Evolutionary conservation across 495 filamentous ascomycete genomes (phyloP), one percentile per base, ranked within the genome.

Genomic region (Amorphotheca resinae): DNA sequence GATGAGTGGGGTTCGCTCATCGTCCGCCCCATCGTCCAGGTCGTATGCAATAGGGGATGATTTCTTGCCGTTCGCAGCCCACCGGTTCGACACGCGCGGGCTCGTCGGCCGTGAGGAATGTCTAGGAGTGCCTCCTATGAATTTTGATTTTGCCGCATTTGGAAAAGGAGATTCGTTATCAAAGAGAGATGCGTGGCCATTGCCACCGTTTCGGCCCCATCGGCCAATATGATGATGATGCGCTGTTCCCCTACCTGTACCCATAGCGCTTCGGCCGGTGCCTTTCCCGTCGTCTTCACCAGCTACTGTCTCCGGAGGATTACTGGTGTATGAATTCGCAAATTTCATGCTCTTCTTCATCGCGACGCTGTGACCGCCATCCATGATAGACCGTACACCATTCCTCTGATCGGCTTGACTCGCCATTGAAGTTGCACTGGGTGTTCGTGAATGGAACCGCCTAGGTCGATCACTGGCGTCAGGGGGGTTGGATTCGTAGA

Each of bases 291-390:
- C 77, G 15, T 69, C 68, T 4, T 87, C 81, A 18, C 66, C 68
- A n/a, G 56, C 59, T 9, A 76, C 68, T 25, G 70, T 72, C 39
- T 85, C 80, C 30, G 71, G 68, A 42, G 64, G 71, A 59, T 77
- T 82, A 28, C 79, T 77, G 44, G 83, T 84, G 60, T 84, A 93
- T n/a, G 49, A 55, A 28, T 55, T 51, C 23, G 84, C 82, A 53
- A 96, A 96, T 54, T 98, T 96, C 91, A 96, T 96, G 62, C 82
- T 93, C 60, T 84, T 84, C 66, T 95, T 95, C 46, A 80, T 76
- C 5, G 74, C 72, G 14, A 87, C 69, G 35, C 70, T 76, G 41
- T 79, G 80, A n/a, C 72, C 66, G 14, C 69, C 68, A 56, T 87
- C 75, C 43, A 84, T 60, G 35, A 74, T 68, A 15, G 68, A 68